Base-by-base conservation (phyloP, 805 yeast species). In the Kluyveromyces dobzhanskii region DNA sequence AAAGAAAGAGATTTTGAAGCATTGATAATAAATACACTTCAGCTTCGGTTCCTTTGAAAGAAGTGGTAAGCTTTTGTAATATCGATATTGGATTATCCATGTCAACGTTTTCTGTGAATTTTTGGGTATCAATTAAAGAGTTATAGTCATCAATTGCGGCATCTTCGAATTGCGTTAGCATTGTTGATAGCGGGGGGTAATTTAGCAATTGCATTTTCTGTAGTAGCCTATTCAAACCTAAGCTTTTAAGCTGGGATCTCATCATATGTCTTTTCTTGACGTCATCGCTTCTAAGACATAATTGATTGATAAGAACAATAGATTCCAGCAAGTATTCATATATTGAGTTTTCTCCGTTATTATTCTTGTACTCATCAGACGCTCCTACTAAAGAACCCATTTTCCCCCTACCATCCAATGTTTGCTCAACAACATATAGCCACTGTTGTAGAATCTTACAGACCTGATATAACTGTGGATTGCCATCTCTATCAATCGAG, bases 361-460 rank as follows among this genome's bases (percentile, higher is more conserved):
- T 40, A 4, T 56, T 50, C 42, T 76, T 78, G 39, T 77, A 71
- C 48, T 90, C 97, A 8, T 81, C 92, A 42, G 85, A 80, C 0
- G 96, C 95, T 2, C 97, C 97, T 7, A 90, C 97, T 51, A 81
- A 60, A 1, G 96, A 85, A 9, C 96, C 95, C 72, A 84, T 70
- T 50, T 78, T 81, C 6, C 97, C 97, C 49, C 88, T 72, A 2
- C 96, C 96, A 41, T 78, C 85, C 32, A 86, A 51, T 0, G 88
- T 80, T 35, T 71, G 73, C 37, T 72, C 80, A 3, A 85, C 79
- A 10, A 76, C 64, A 35, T 65, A 61, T 32, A 85, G 53, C 95
- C 95, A 86, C 27, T 80, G 70, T 44, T 78, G 83, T 48, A 81
- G 77, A 30, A 81, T 59, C 46, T 65, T 73, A 45, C 67, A 64